Percentiles rank a stretch among this genome's conserved stretches.
These are phyloP conservation scores for Pythium aquatile DNA, from an alignment of 352 stramenopile species.

Conservation along the genomic window DNA sequence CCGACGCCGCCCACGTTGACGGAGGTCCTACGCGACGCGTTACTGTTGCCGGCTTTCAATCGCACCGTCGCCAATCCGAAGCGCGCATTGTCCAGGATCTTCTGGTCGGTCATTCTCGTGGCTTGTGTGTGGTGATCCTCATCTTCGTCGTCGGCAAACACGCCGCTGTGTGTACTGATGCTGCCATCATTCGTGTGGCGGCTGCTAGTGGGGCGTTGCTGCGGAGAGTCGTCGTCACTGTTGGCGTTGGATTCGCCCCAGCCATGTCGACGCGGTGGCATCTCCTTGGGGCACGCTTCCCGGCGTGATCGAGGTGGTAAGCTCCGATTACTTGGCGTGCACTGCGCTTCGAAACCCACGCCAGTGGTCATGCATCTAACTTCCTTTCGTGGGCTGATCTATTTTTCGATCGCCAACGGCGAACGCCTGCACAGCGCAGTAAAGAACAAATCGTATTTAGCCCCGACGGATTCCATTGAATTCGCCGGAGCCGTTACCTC, in stretches of 20 bases:
- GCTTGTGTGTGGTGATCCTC: conserved; percentile 18
- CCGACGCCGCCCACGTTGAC: background rate
- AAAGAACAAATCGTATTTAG: too few species aligned
- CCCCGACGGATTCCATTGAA: too few species aligned
- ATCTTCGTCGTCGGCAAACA: conserved; percentile 21
- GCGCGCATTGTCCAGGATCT: conserved; percentile 24
- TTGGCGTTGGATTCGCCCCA: conserved; percentile 5
- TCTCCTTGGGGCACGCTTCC: background rate
- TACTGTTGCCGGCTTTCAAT: conserved; percentile 12
- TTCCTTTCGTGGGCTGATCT: background rate
- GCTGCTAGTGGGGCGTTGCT: background rate
- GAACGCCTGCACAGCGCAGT: background rate
- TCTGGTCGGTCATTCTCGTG: conserved; percentile 17
- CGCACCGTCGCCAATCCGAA: conserved; percentile 23
- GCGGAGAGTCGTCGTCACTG: background rate
- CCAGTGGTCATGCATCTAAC: background rate
- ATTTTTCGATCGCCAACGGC: background rate
- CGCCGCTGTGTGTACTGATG: conserved; percentile 17
- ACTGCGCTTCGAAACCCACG: background rate
- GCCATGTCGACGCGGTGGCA: conserved; percentile 11
- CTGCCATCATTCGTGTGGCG: conserved; percentile 11
- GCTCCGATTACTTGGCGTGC: background rate
- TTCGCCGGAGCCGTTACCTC: background rate
- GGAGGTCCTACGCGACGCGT: background rate
- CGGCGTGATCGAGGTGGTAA: background rate